These are phyloP conservation scores for Daldinia childiae DNA, from an alignment of 495 filamentous ascomycete genomes.

Conservation along the genomic window DNA sequence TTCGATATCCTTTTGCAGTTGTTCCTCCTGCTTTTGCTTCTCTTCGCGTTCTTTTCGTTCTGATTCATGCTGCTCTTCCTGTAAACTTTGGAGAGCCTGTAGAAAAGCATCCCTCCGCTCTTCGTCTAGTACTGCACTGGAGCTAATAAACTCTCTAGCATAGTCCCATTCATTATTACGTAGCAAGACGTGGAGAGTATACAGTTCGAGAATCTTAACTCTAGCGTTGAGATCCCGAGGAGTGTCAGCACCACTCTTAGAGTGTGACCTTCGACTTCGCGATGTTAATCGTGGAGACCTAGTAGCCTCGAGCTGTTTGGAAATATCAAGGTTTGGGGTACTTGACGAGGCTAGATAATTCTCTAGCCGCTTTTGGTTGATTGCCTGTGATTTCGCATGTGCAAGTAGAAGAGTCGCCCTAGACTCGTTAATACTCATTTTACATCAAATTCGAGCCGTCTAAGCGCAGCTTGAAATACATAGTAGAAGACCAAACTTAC, in stretches of 20 bases:
- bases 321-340: conserved; percentile 72
- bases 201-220: conserved; percentile 91
- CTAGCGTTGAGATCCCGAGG: conserved; percentile 78
- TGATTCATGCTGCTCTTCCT: conserved; percentile 73
- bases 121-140: conserved; percentile 87
- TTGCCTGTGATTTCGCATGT: conserved; percentile 80
- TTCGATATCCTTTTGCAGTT: conserved; percentile 67
- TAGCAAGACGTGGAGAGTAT: conserved; percentile 89
- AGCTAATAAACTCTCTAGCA: conserved; percentile 84
- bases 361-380: conserved; percentile 89
- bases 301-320: conserved; percentile 61
- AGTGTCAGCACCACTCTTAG: conserved; percentile 70
- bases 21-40: conserved; percentile 66
- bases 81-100: conserved; percentile 76
- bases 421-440: conserved; percentile 13
- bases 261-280: conserved; percentile 47
- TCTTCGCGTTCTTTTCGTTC: conserved; percentile 72
- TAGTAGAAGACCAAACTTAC: conserved; percentile 58
- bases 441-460: background rate
- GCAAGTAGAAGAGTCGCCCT: conserved; percentile 87
- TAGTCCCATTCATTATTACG: conserved; percentile 96
- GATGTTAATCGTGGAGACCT: conserved; percentile 38
- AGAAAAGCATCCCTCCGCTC: conserved; percentile 88
- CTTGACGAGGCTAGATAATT: conserved; percentile 84
- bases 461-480: background rate